Conservation (phyloP, 257 asterid species). For the Eustoma russellianum region DNA sequence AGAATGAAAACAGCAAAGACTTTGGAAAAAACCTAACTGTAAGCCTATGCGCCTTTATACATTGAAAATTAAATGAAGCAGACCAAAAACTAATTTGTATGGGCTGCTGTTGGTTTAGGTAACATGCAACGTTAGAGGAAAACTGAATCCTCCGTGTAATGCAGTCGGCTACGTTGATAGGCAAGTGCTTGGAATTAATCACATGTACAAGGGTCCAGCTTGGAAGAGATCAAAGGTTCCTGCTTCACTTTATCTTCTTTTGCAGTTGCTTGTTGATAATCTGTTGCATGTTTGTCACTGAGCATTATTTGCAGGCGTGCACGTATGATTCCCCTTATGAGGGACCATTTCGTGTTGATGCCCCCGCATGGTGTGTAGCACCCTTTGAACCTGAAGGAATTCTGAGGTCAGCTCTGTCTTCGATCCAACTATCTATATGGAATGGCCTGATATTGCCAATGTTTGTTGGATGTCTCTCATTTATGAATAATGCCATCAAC, state of each 20-base stretch:
- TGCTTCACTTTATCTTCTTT: slow-evolving; percentile 2
- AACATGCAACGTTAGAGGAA: slow-evolving; percentile 52
- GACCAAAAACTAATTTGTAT: not conserved
- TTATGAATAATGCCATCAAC: too few relatives aligned
- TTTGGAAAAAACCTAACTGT: slow-evolving; percentile 50
- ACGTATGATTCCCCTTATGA: slow-evolving; percentile 46
- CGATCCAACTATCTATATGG: not conserved
- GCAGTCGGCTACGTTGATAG: slow-evolving; percentile 74
- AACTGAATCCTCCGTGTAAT: slow-evolving; percentile 63
- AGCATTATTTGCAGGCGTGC: slow-evolving; percentile 44
- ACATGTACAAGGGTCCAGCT: slow-evolving; percentile 64
- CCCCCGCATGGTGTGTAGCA: slow-evolving; percentile 71
- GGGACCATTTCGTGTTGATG: slow-evolving; percentile 56
- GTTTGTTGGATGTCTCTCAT: not conserved
- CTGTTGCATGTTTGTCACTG: not conserved
- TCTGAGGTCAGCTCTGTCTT: slow-evolving; percentile 37
- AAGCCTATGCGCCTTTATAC: slow-evolving; percentile 13
- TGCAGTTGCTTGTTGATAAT: not conserved
- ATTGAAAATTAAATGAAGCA: not conserved
- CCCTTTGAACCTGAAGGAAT: slow-evolving; percentile 84
- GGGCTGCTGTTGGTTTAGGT: slow-evolving; percentile 24
- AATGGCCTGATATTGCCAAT: not conserved
- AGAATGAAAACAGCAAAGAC: slow-evolving; percentile 35
- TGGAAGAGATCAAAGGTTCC: slow-evolving; percentile 67
- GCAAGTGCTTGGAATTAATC: slow-evolving; percentile 58